Base-by-base conservation (phyloP, 2,329 filamentous ascomycete genomes). In the Penicillium aurantiogriseum region DNA sequence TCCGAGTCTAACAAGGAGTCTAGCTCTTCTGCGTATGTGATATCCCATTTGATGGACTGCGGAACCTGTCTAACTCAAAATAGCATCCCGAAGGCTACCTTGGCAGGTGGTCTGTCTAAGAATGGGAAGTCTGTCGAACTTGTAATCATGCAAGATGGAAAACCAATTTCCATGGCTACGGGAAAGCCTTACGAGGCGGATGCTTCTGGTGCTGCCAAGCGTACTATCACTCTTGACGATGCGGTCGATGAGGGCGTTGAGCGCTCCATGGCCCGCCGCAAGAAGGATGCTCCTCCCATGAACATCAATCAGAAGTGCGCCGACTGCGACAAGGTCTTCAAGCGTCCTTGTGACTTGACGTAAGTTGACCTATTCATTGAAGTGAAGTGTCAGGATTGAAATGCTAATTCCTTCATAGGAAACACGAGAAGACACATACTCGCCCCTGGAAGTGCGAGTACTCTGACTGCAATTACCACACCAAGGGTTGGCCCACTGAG, bases 361-460 rank as follows among this genome's bases (percentile, higher is more conserved):
- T 77, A 63, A 65, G 74, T 70, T 48, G 11, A 27, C 33, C 39
- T 21, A 10, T 23, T 21, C 15, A 19, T 50, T 39, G 25, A n/a
- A 38, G 7, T 11, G 7, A n/a, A 33, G 8, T 13, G 4, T 35
- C 8, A 19, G 17, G 27, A 19, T n/a, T 5, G 10, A 11, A 33
- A 38, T 56, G 40, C 51, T 68, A 58, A 65, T 50, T 13, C 33
- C 6, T 39, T n/a, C 3, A 36, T 40, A 77, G 75, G 65, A 97
- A 97, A 81, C 94, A 99, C 77, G 90, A 96, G 79, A 99, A 97
- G 82, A 97, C 93, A 0, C 94, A 99, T 75, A 92, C 91, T 55
- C 90, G 94, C 36, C 94, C 93, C 10, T 97, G 90, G 89, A 99
- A 99, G 80, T 99, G 94, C 76, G 84, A 87, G 7, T 81, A 90